Conservation (phyloP, 306 rosid species). For the Fragaria iinumae region DNA sequence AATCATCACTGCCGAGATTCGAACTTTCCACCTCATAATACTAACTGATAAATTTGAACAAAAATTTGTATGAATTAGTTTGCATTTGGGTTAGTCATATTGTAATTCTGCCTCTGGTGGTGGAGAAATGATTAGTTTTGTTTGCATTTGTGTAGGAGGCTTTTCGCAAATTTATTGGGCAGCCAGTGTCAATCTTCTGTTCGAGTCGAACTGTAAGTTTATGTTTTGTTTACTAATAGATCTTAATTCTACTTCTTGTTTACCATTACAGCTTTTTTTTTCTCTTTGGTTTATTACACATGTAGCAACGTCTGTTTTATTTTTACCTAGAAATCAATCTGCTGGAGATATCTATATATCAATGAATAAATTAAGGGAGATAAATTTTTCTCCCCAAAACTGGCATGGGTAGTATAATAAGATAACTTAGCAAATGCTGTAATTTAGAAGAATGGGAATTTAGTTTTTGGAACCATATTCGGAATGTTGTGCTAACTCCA, state of each 20-base stretch:
- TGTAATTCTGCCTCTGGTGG: not conserved
- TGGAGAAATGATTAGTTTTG: conserved; percentile 8
- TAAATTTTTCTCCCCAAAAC: not conserved
- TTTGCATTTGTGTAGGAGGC: conserved; percentile 56
- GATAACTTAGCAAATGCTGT: not conserved
- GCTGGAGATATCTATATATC: not conserved
- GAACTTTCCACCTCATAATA: too few species aligned
- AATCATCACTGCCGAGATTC: not conserved
- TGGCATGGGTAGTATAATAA: too few species aligned
- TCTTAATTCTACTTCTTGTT: not conserved
- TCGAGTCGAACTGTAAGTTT: conserved; percentile 92
- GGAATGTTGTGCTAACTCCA: not conserved
- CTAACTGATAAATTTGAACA: not conserved
- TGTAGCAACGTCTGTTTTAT: not conserved
- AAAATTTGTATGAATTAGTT: not conserved
- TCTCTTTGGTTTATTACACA: not conserved
- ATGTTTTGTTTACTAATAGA: not conserved
- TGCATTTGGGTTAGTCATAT: not conserved
- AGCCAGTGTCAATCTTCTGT: conserved; percentile 63
- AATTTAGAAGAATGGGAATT: not conserved
- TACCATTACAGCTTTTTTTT: not conserved
- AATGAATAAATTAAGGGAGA: not conserved
- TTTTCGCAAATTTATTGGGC: conserved; percentile 77
- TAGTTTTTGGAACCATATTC: not conserved
- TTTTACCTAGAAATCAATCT: not conserved